Conservation (phyloP, 2,329 filamentous ascomycete species). For the Fusarium mexicanum region DNA sequence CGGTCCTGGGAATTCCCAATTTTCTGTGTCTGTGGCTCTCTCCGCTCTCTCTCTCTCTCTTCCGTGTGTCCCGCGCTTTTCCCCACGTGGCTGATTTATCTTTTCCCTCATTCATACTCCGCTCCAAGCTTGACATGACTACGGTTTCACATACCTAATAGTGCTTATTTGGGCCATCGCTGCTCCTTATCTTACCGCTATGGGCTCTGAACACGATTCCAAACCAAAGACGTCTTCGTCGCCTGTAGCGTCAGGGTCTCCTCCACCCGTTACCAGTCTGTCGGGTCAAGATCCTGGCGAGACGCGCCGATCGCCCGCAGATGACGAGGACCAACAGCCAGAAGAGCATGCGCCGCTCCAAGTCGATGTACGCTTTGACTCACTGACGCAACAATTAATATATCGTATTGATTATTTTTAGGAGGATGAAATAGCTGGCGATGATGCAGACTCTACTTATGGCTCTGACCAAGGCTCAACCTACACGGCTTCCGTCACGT, state of each 20-base stretch:
- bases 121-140: neutral
- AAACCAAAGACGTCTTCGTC: neutral
- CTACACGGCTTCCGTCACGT: constrained; percentile 51
- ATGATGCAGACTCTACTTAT: constrained; percentile 48
- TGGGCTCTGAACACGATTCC: neutral
- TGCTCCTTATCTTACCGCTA: neutral
- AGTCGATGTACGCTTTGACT: constrained; percentile 20
- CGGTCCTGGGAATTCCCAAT: neutral
- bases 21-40: neutral
- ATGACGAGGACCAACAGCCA: neutral
- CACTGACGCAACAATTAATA: no score
- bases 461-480: constrained; percentile 45
- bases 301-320: neutral
- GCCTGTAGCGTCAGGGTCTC: neutral
- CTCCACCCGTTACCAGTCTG: constrained; percentile 11
- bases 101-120: neutral
- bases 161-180: neutral
- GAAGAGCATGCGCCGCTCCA: constrained; percentile 22
- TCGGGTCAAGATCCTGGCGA: constrained; percentile 2
- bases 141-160: neutral
- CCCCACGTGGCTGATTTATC: neutral
- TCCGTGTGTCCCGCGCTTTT: neutral
- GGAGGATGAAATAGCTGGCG: constrained; percentile 34
- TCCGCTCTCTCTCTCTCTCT: neutral
- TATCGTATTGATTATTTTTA: neutral